Evolutionary conservation across 305 asterid genomes (phyloP).

Genomic region (Plantago coronopus): DNA sequence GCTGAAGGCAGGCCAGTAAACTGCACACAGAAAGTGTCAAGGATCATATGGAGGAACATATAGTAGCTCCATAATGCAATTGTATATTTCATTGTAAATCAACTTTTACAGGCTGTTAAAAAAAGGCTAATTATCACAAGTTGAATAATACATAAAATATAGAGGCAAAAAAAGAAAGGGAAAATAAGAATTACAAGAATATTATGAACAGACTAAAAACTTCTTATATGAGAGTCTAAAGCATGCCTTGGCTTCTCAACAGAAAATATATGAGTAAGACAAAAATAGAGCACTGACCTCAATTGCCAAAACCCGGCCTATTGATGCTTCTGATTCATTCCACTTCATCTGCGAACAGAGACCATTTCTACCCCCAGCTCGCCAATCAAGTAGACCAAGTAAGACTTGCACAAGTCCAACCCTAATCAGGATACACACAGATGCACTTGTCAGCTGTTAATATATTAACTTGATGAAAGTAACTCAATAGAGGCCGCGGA

Average conservation of each 20-base stretch:
- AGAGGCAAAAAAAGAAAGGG: no score
- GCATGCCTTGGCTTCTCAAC: not conserved
- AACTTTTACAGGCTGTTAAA: no score
- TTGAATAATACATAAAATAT: no score
- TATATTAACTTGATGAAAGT: no score
- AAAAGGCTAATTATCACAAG: no score
- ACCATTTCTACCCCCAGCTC: conserved; percentile 90
- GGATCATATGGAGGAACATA: no score
- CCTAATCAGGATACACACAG: conserved; percentile 39
- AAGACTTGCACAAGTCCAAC: conserved; percentile 98
- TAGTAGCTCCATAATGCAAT: no score
- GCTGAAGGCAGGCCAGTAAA: not conserved
- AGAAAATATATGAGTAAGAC: not conserved
- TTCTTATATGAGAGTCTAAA: no score
- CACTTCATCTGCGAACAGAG: conserved; percentile 88
- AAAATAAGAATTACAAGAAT: not conserved
- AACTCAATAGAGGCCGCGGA: no score
- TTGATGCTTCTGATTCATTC: conserved; percentile 98
- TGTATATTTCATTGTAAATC: no score
- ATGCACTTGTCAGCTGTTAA: not conserved
- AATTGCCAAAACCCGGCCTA: conserved; percentile 90
- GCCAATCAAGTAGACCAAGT: conserved; percentile 99
- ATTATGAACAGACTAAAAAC: not conserved
- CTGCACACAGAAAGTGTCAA: not conserved
- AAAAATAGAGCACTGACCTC: conserved; percentile 51